A percentile compares a stretch with the other conserved stretches of the same genome.
Conservation (phyloP, 2,329 filamentous ascomycete genomes). For the Macrophomina phaseolina region DNA sequence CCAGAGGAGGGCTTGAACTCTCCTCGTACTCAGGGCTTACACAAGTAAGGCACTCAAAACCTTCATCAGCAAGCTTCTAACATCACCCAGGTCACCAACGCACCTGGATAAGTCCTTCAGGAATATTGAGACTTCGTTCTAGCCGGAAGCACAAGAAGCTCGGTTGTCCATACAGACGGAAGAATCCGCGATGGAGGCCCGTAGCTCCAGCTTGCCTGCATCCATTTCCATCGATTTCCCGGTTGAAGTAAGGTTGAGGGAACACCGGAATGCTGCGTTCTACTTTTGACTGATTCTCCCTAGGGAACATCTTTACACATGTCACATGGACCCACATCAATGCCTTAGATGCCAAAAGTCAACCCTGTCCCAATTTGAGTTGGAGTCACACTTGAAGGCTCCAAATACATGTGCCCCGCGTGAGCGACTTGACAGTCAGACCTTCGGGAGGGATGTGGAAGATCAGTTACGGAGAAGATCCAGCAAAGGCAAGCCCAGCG, state of each 20-base stretch:
- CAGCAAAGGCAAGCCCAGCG: not conserved
- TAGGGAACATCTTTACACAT: conserved; percentile 1
- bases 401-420: not conserved
- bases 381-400: not conserved
- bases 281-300: not conserved
- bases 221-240: not conserved
- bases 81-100: no score
- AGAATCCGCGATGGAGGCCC: not conserved
- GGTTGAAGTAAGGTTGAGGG: not conserved
- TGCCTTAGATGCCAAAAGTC: not conserved
- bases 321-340: not conserved
- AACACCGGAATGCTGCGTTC: not conserved
- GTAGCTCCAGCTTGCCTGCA: not conserved
- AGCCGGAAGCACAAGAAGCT: not conserved
- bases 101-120: no score
- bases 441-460: not conserved
- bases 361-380: fast-evolving
- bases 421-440: not conserved
- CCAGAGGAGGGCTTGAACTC: no score
- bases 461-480: not conserved
- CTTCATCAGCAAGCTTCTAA: no score
- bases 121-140: not conserved
- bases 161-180: not conserved
- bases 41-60: no score
- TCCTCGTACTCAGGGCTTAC: no score